Percentiles rank a stretch among this genome's conserved stretches.
phyloP scores from a whole-genome alignment of 768 basidiomycete genomes.

The Suillus decipiens region DNA sequence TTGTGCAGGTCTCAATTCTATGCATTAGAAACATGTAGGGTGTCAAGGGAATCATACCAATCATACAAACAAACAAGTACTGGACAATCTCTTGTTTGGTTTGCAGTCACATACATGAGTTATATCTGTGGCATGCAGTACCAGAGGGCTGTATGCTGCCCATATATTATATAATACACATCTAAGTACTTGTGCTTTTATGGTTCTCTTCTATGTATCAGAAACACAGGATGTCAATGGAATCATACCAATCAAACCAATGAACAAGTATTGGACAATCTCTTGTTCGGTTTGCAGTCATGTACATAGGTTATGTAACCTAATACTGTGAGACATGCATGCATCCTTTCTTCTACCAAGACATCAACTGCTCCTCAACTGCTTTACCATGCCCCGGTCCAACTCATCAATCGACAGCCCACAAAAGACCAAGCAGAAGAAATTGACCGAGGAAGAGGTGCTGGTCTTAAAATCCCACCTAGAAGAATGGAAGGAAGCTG shows the following conservation, averaged over 20 bases:
- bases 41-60: neutral
- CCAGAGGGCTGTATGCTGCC: neutral
- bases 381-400: neutral
- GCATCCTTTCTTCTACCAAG: neutral
- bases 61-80: neutral
- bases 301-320: neutral
- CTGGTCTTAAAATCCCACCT: neutral
- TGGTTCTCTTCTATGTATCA: neutral
- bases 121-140: neutral
- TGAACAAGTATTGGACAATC: neutral
- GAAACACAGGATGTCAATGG: neutral
- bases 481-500: constrained; percentile 1
- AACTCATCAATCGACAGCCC: constrained; percentile 1
- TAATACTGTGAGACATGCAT: neutral
- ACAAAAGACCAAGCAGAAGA: neutral
- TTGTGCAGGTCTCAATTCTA: neutral
- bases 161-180: neutral
- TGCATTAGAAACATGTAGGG: neutral
- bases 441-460: neutral
- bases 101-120: neutral
- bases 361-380: neutral
- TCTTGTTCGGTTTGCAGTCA: neutral
- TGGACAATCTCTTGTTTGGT: neutral
- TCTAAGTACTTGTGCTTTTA: neutral
- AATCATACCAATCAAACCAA: neutral